Conservation (phyloP, 2,329 filamentous ascomycete species). For the Cercospora sp. region DNA sequence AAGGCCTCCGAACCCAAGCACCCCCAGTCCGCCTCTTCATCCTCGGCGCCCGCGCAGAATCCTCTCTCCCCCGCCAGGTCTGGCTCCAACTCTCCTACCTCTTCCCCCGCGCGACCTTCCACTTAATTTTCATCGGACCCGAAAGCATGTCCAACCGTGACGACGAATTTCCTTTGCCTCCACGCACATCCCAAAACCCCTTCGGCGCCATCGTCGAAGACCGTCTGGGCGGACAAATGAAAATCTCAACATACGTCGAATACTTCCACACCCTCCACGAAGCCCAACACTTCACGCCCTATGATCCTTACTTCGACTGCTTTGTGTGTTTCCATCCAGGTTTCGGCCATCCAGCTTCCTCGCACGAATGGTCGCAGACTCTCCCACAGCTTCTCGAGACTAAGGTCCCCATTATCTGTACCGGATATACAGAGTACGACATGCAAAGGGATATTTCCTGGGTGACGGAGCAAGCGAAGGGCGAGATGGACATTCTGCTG, state of each 20-base stretch:
- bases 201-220: conserved; percentile 95
- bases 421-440: conserved; percentile 93
- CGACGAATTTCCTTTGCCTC: conserved; percentile 84
- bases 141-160: conserved; percentile 96
- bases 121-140: conserved; percentile 91
- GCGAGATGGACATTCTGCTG: conserved; percentile 89
- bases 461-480: conserved; percentile 79
- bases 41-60: conserved; percentile 93
- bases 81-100: conserved; percentile 95
- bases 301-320: conserved; percentile 97
- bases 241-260: conserved; percentile 96
- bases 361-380: conserved; percentile 91
- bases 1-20: conserved; percentile 77
- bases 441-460: conserved; percentile 91
- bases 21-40: conserved; percentile 91
- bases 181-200: conserved; percentile 80
- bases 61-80: conserved; percentile 86
- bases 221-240: conserved; percentile 81
- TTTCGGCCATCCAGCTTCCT: conserved; percentile 87
- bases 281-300: conserved; percentile 85
- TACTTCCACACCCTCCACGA: conserved; percentile 97
- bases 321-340: conserved; percentile 97
- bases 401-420: conserved; percentile 90
- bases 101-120: conserved; percentile 88
- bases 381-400: conserved; percentile 88